Evolutionary conservation across 2,329 filamentous ascomycete species (phyloP).

Genomic region (Rhinocladiella mackenziei): DNA sequence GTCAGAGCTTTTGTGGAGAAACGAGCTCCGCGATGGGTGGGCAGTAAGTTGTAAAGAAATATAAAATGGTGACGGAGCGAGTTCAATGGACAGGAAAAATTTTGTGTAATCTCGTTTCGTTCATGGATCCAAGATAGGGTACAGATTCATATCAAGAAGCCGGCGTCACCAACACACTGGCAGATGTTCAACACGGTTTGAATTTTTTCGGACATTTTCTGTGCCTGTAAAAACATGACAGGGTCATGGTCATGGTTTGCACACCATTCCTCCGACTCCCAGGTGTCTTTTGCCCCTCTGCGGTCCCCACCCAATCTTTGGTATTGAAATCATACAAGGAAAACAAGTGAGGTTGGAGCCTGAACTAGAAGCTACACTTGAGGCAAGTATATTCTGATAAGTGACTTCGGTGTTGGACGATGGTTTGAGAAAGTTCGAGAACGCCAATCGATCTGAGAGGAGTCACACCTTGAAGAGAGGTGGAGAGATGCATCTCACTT

Average conservation of each 20-base stretch:
- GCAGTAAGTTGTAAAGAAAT: conserved; percentile 36
- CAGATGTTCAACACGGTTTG: too few relatives aligned
- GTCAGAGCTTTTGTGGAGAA: conserved; percentile 73
- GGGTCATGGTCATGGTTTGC: conserved; percentile 7
- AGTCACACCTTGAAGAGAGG: not conserved
- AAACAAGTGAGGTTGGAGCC: conserved; percentile 4
- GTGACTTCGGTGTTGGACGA: conserved; percentile 10
- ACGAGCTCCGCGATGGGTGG: conserved; percentile 63
- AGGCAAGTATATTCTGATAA: conserved; percentile 7
- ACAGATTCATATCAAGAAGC: too few relatives aligned
- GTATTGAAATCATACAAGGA: conserved; percentile 7
- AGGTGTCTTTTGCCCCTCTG: conserved; percentile 5
- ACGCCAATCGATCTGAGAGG: conserved; percentile 9
- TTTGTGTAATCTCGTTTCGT: too few relatives aligned
- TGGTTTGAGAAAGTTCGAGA: conserved; percentile 9
- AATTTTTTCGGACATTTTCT: conserved; percentile 9
- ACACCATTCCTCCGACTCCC: not conserved
- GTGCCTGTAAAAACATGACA: conserved; percentile 6
- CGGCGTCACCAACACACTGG: too few relatives aligned
- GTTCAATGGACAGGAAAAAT: too few relatives aligned
- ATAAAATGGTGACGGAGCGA: not conserved
- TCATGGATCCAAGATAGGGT: too few relatives aligned
- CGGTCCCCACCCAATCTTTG: not conserved
- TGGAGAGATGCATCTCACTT: conserved; percentile 3
- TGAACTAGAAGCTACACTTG: conserved; percentile 5